These are phyloP conservation scores for Elaeis oleifera DNA, from an alignment of 202 grass and related monocot genomes.

Conservation along the genomic window DNA sequence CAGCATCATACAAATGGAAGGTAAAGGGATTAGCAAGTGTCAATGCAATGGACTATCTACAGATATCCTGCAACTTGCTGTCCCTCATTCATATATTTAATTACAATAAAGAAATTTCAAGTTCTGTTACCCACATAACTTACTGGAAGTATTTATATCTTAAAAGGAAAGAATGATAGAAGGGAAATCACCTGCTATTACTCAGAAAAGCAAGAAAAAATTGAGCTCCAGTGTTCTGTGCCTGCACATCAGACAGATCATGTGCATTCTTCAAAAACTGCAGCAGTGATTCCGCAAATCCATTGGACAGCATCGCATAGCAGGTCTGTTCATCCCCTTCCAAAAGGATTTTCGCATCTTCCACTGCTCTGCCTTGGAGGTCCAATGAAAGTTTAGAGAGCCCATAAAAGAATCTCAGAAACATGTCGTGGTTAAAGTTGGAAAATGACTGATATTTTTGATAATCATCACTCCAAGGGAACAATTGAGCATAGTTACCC, in stretches of 20 bases:
- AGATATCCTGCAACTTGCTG: too few relatives aligned
- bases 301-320: constrained; percentile 51
- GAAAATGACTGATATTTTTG: constrained; percentile 58
- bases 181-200: constrained; percentile 46
- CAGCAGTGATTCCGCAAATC: constrained; percentile 79
- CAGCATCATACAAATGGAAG: constrained; percentile 10
- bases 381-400: constrained; percentile 64
- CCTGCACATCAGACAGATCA: constrained; percentile 31
- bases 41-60: too few relatives aligned
- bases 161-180: not conserved
- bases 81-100: too few relatives aligned
- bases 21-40: not conserved
- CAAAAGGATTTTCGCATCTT: constrained; percentile 63
- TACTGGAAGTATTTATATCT: constrained; percentile 1
- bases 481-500: constrained; percentile 39
- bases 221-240: constrained; percentile 44
- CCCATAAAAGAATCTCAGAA: constrained; percentile 53
- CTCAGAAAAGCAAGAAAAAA: constrained; percentile 62
- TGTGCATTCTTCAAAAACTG: constrained; percentile 53
- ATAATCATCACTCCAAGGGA: constrained; percentile 67
- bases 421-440: constrained; percentile 71
- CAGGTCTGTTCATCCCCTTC: constrained; percentile 46
- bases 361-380: constrained; percentile 47
- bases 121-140: not conserved
- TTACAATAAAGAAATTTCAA: too few relatives aligned